Evolutionary conservation across 2,329 filamentous ascomycete species (phyloP), one percentile per base, ranked within the genome.

Genomic region (Fusarium heterosporum): DNA sequence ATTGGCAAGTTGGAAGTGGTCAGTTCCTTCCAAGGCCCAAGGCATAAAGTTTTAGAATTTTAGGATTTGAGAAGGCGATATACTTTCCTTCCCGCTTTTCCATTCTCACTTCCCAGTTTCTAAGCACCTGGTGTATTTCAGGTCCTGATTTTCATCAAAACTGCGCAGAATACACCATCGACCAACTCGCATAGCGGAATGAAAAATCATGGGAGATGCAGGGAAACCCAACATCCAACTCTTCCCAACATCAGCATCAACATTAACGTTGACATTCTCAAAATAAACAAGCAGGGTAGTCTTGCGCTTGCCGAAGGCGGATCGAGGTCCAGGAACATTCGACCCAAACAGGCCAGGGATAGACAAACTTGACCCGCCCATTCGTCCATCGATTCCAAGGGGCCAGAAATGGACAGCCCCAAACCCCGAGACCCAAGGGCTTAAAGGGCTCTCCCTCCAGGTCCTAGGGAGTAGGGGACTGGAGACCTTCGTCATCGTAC

Each of bases 331-430:
- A 68, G 61, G 55, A 66, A 68, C 64, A 68, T 61, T 68, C 61
- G 50, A 68, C 60, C 60, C 40, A 68, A 68, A 66, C 32, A 45
- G 62, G 43, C 29, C 68, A 69, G 62, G 70, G 70, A 71, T 69
- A 17, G 47, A 53, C 60, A 63, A 57, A 63, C 58, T 50, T 45
- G 60, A 45, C 60, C 60, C 53, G 58, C 60, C 60, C 50, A 63
- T 63, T 63, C 60, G 60, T 39, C 58, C 58, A 67, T 61, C 43
- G 54, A 54, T 56, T 68, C 55, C 61, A 64, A 59, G 70, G 67
- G 55, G 34, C 34, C 34, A 36, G 34, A 36, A 36, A n/a, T 36
- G 34, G 34, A 36, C 34, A 63, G 49, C 55, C 42, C 48, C 55
- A 51, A 66, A n/a, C 32, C 32, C 32, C 32, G 16, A 36, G n/a